These are phyloP conservation scores for Lentinula novae-zelandiae DNA, from an alignment of 1,284 basidiomycete genomes.

Conservation along the genomic window DNA sequence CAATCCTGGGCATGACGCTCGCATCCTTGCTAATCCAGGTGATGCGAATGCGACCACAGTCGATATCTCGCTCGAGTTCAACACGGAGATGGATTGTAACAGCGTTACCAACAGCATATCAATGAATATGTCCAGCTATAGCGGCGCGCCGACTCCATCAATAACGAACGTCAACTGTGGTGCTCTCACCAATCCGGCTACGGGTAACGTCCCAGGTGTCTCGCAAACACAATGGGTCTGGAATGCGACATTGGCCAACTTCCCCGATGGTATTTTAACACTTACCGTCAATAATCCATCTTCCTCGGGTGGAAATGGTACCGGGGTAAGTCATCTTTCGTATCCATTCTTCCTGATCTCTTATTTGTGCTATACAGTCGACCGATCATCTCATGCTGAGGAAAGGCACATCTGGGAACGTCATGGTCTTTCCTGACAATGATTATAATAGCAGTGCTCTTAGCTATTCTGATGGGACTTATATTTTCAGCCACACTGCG, in stretches of 20 bases:
- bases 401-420: slow-evolving; percentile 71
- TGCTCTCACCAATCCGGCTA: slow-evolving; percentile 37
- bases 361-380: slow-evolving; percentile 35
- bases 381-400: slow-evolving; percentile 76
- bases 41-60: slow-evolving; percentile 45
- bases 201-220: slow-evolving; percentile 48
- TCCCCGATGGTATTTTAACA: slow-evolving; percentile 78
- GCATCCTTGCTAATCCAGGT: slow-evolving; percentile 48
- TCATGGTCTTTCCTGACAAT: slow-evolving; percentile 79
- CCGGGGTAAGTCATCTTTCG: slow-evolving; percentile 41
- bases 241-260: slow-evolving; percentile 66
- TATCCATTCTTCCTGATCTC: slow-evolving; percentile 3
- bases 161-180: slow-evolving; percentile 49
- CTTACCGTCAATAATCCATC: slow-evolving; percentile 64
- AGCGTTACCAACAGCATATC: slow-evolving; percentile 61
- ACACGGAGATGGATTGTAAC: slow-evolving; percentile 68
- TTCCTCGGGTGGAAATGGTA: slow-evolving; percentile 37
- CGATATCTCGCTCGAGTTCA: slow-evolving; percentile 76
- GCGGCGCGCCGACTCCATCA: slow-evolving; percentile 50
- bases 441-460: slow-evolving; percentile 70
- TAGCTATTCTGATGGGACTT: slow-evolving; percentile 54
- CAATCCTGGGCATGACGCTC: slow-evolving; percentile 80
- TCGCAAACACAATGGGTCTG: slow-evolving; percentile 65
- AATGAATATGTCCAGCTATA: slow-evolving; percentile 66
- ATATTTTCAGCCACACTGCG: slow-evolving; percentile 76